A percentile compares a stretch with the other conserved stretches of the same genome.
Evolutionary conservation across 306 rosid species (phyloP).

Genomic region (Luffa aegyptiaca): DNA sequence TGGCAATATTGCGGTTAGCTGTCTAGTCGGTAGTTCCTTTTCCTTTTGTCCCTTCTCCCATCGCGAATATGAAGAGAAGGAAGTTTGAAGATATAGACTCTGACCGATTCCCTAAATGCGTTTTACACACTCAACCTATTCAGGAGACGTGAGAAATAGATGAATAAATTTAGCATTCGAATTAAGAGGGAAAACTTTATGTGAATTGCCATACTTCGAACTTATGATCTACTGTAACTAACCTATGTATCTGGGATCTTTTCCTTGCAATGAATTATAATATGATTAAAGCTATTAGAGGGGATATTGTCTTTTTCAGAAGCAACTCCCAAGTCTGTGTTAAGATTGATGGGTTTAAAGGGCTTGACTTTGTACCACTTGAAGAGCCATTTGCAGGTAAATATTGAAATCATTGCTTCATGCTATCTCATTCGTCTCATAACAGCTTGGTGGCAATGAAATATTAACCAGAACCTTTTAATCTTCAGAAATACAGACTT

Average conservation of each 20-base stretch:
- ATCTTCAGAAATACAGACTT: slow-evolving; percentile 78
- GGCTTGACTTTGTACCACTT: slow-evolving; percentile 91
- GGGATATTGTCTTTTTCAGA: slow-evolving; percentile 29
- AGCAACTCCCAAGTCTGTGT: slow-evolving; percentile 90
- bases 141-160: neutral
- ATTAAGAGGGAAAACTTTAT: neutral
- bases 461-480: neutral
- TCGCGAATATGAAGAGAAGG: neutral
- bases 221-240: neutral
- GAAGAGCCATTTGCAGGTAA: slow-evolving; percentile 99
- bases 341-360: slow-evolving; percentile 85
- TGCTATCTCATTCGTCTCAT: neutral
- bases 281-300: neutral
- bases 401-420: neutral
- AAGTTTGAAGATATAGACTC: neutral
- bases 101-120: neutral
- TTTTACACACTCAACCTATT: neutral
- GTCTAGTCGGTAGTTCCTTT: neutral
- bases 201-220: neutral
- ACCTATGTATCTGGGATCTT: neutral
- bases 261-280: neutral
- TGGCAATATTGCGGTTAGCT: neutral
- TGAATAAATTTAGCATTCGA: neutral
- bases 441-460: neutral
- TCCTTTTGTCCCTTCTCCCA: neutral